phyloP scores from a whole-genome alignment of 345 rosid species.

The Hibiscus tridactylites region DNA sequence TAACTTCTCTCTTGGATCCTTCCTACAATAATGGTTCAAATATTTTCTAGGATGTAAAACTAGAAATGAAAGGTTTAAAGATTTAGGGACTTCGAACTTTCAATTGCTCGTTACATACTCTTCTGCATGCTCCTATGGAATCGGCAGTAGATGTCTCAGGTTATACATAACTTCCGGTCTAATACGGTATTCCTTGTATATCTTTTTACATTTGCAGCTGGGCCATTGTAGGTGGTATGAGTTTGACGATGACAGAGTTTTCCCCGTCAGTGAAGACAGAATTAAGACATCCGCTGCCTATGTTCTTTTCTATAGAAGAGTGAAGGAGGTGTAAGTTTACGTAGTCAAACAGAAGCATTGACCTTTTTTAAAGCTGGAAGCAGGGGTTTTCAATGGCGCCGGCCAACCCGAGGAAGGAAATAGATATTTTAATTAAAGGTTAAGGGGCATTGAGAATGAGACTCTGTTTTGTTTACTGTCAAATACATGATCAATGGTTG shows the following conservation, averaged over 20 bases:
- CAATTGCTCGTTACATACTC: not conserved
- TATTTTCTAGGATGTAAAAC: not conserved
- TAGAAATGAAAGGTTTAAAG: not conserved
- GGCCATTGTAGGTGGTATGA: slow-evolving; percentile 50
- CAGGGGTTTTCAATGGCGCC: not conserved
- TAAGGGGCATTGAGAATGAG: not conserved
- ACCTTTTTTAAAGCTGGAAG: not conserved
- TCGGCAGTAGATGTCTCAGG: no score
- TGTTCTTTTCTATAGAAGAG: slow-evolving; percentile 59
- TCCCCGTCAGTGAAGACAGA: slow-evolving; percentile 30
- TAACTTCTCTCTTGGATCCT: not conserved
- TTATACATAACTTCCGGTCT: not conserved
- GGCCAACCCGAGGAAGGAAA: not conserved
- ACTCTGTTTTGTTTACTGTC: not conserved
- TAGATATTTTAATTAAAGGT: not conserved
- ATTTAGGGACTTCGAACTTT: not conserved
- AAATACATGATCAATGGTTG: not conserved
- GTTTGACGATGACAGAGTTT: slow-evolving; percentile 50
- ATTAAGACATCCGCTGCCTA: slow-evolving; percentile 61
- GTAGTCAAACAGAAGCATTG: not conserved
- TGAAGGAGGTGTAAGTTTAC: slow-evolving; percentile 1
- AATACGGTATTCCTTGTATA: not conserved
- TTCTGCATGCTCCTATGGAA: not conserved
- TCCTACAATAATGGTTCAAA: not conserved
- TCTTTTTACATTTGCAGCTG: slow-evolving; percentile 31